Percentiles rank a stretch among this genome's conserved stretches.
Evolutionary conservation across 345 rosid species (phyloP).

Genomic region (Citrus cavaleriei): DNA sequence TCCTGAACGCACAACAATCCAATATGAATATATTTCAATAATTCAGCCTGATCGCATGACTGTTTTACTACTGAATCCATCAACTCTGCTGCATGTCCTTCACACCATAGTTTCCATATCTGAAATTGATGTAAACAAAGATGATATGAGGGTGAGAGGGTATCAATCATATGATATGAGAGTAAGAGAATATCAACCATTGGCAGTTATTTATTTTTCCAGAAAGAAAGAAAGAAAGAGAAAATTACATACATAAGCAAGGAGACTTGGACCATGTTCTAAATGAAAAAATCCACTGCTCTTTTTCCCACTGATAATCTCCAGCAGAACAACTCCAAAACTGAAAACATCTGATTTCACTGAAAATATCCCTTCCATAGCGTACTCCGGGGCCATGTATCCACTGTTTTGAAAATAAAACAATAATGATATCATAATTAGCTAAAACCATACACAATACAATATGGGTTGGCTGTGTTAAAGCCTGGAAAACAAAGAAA

Average conservation of each 20-base stretch:
- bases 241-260: background rate
- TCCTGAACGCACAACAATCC: constrained; percentile 19
- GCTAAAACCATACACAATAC: too few species aligned
- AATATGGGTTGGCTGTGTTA: too few species aligned
- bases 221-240: background rate
- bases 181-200: background rate
- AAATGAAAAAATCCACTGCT: background rate
- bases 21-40: constrained; percentile 7
- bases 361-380: background rate
- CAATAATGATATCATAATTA: background rate
- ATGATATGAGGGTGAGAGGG: too few species aligned
- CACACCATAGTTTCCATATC: constrained; percentile 9
- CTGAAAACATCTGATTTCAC: background rate
- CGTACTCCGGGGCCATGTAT: background rate
- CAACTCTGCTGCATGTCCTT: background rate
- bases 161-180: too few species aligned
- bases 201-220: background rate
- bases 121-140: background rate
- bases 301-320: background rate
- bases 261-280: background rate
- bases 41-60: background rate
- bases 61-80: background rate
- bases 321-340: background rate
- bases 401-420: background rate
- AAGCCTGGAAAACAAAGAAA: background rate